A percentile compares a stretch with the other conserved stretches of the same genome.
Conservation (phyloP, 192 early-diverging fungal species). For the Backusella australiensis region DNA sequence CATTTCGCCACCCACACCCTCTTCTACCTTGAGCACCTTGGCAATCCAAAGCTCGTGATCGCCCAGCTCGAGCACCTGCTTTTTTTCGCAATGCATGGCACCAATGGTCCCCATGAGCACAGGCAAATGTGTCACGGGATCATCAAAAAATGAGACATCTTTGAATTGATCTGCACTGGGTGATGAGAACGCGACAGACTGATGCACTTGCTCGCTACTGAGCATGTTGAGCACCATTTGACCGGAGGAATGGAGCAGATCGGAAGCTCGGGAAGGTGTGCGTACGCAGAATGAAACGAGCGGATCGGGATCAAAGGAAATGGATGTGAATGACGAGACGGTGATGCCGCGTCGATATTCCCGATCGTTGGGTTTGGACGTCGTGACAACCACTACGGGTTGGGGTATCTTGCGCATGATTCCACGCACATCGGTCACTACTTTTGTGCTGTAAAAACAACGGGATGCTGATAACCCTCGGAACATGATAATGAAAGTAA, state of each 20-base stretch:
- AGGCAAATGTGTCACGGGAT: conserved; percentile 46
- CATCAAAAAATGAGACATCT: conserved; percentile 37
- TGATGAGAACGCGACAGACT: conserved; percentile 60
- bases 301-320: conserved; percentile 57
- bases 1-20: conserved; percentile 44
- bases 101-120: conserved; percentile 57
- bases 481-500: not conserved
- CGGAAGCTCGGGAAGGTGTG: conserved; percentile 58
- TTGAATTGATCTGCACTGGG: conserved; percentile 50
- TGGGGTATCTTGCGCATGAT: conserved; percentile 64
- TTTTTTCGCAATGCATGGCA: conserved; percentile 53
- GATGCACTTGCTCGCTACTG: conserved; percentile 49
- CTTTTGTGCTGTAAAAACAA: not conserved
- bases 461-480: not conserved
- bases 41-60: conserved; percentile 68
- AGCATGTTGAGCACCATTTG: conserved; percentile 63
- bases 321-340: conserved; percentile 64
- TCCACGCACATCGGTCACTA: conserved; percentile 35
- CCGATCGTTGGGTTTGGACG: conserved; percentile 32
- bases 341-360: conserved; percentile 56
- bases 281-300: conserved; percentile 62
- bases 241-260: conserved; percentile 44
- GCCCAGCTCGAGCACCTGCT: conserved; percentile 48
- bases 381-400: conserved; percentile 57
- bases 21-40: conserved; percentile 49